Conservation (phyloP, 306 rosid species). For the Begonia fuchsioides region DNA sequence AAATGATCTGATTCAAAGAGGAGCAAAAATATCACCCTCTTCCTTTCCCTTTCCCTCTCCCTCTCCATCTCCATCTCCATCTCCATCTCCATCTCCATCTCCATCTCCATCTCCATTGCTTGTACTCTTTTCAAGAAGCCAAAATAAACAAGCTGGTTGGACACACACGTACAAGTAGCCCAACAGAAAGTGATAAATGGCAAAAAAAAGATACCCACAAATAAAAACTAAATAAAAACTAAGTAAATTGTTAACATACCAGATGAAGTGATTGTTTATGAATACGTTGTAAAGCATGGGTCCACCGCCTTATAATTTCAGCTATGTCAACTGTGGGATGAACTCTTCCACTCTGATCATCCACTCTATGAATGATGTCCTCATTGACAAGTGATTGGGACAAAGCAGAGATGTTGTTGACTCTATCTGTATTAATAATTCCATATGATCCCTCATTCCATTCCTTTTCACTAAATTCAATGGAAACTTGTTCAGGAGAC, state of each 20-base stretch:
- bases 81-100: no score
- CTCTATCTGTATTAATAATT: slow-evolving; percentile 14
- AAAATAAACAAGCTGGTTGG: no score
- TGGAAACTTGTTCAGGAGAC: slow-evolving; percentile 30
- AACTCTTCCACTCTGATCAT: slow-evolving; percentile 71
- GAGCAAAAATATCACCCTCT: no score
- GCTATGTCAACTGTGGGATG: slow-evolving; percentile 85
- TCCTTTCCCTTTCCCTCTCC: no score
- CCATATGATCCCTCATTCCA: slow-evolving; percentile 46
- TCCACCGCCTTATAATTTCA: slow-evolving; percentile 96
- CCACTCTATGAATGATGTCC: slow-evolving; percentile 47
- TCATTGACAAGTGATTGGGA: slow-evolving; percentile 27
- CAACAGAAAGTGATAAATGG: no score
- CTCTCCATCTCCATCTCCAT: no score
- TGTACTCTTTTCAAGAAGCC: no score
- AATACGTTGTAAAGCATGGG: slow-evolving; percentile 96
- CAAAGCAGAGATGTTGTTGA: slow-evolving; percentile 17
- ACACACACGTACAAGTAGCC: no score
- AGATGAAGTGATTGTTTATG: slow-evolving; percentile 94
- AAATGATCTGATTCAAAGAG: no score
- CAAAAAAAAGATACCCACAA: no score
- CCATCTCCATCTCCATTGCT: no score
- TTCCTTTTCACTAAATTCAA: slow-evolving; percentile 42
- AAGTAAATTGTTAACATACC: slow-evolving; percentile 24
- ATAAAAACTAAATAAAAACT: no score